A percentile compares a stretch with the other conserved stretches of the same genome.
Conservation (phyloP, 768 basidiomycete genomes). For the Phaffia australis region DNA sequence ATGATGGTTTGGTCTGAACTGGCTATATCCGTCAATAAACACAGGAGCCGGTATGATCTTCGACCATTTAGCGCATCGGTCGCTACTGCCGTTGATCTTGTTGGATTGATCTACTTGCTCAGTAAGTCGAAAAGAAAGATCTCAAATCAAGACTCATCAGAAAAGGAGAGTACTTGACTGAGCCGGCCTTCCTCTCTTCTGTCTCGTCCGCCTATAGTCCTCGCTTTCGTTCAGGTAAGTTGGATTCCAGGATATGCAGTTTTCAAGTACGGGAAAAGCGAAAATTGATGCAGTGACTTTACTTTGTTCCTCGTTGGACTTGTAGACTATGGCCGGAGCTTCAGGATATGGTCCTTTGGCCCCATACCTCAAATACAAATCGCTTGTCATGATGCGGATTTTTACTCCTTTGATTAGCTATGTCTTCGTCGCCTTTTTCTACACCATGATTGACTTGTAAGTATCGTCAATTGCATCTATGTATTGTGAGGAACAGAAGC, state of each 20-base stretch:
- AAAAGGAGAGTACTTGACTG: no score
- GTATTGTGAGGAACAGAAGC: no score
- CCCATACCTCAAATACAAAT: slow-evolving; percentile 38
- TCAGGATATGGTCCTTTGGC: slow-evolving; percentile 31
- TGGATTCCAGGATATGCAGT: background rate
- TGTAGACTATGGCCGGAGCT: slow-evolving; percentile 34
- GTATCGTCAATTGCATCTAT: slow-evolving; percentile 21
- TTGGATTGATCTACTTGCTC: slow-evolving; percentile 36
- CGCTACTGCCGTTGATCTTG: slow-evolving; percentile 43
- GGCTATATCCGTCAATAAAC: background rate
- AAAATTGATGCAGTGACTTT: slow-evolving; percentile 3
- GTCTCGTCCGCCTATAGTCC: slow-evolving; percentile 26
- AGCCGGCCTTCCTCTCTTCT: no score
- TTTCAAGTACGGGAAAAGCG: background rate
- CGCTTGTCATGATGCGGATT: slow-evolving; percentile 33
- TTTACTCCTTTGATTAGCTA: slow-evolving; percentile 33
- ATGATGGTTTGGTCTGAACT: background rate
- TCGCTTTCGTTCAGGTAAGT: background rate
- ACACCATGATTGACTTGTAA: slow-evolving; percentile 43
- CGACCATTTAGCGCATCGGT: slow-evolving; percentile 35
- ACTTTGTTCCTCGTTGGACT: background rate
- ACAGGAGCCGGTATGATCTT: background rate
- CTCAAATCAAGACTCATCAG: no score
- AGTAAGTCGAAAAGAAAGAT: no score
- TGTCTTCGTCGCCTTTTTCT: slow-evolving; percentile 41